Evolutionary conservation across 352 stramenopile species (phyloP).

Genomic region (Phytophthora pini): DNA sequence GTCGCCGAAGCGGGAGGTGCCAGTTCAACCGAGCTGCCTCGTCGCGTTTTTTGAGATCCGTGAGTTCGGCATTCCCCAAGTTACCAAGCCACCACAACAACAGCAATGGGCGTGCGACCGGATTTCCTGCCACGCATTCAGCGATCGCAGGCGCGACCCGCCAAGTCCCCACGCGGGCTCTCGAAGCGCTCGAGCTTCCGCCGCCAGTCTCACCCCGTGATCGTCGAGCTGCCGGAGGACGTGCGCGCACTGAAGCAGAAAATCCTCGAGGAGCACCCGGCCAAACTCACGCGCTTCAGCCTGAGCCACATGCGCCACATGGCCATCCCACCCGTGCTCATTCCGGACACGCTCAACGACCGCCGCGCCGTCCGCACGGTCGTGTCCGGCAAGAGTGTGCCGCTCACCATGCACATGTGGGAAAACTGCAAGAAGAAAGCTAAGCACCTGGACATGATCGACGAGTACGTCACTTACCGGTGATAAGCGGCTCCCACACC

Average conservation of each 20-base stretch:
- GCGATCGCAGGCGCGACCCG: constrained; percentile 24
- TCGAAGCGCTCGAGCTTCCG: constrained; percentile 36
- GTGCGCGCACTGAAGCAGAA: constrained; percentile 53
- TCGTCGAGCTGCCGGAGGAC: constrained; percentile 44
- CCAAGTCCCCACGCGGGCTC: constrained; percentile 32
- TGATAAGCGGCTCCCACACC: constrained; percentile 12
- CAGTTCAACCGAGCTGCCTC: constrained; percentile 32
- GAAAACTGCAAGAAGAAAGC: constrained; percentile 46
- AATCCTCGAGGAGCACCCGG: constrained; percentile 51
- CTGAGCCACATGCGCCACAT: constrained; percentile 56
- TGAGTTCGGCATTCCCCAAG: constrained; percentile 34
- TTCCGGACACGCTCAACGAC: constrained; percentile 48
- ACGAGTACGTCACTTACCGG: constrained; percentile 55
- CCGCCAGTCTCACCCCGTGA: constrained; percentile 19
- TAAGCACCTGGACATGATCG: constrained; percentile 55
- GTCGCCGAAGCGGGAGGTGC: not conserved
- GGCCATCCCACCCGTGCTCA: constrained; percentile 54
- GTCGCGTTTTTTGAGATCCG: constrained; percentile 41
- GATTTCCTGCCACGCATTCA: constrained; percentile 31
- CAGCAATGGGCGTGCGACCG: constrained; percentile 40
- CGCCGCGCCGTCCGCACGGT: constrained; percentile 40
- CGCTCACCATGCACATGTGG: constrained; percentile 59
- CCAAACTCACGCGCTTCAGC: constrained; percentile 60
- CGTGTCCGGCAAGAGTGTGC: constrained; percentile 55
- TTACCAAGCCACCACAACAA: constrained; percentile 15